These are phyloP conservation scores for Chaetomium strumarium DNA, from an alignment of 2,329 filamentous ascomycete genomes.

Conservation along the genomic window DNA sequence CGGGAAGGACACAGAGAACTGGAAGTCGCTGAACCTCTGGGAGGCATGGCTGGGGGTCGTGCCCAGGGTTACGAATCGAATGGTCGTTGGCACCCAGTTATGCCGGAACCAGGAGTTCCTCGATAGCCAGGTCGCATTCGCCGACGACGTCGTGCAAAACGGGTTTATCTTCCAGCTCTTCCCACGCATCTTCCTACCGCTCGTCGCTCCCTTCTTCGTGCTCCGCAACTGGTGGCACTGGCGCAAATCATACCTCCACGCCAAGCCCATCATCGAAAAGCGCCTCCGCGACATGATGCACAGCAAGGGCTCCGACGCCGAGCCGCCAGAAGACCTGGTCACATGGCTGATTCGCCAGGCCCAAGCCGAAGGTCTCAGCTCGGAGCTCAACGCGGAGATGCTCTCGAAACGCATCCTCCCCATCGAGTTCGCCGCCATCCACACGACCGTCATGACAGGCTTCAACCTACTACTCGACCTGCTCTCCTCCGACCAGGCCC, in stretches of 20 bases:
- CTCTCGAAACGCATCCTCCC: slow-evolving; percentile 49
- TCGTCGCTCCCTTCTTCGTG: slow-evolving; percentile 41
- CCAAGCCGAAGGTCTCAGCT: slow-evolving; percentile 34
- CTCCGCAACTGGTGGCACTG: slow-evolving; percentile 44
- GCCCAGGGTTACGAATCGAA: slow-evolving; percentile 38
- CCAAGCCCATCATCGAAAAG: slow-evolving; percentile 43
- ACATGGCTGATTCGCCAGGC: slow-evolving; percentile 53
- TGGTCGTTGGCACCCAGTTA: slow-evolving; percentile 35
- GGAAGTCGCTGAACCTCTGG: slow-evolving; percentile 40
- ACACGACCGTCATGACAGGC: slow-evolving; percentile 50
- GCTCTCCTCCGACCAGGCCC: slow-evolving; percentile 34
- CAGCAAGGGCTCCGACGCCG: slow-evolving; percentile 33
- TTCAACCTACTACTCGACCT: slow-evolving; percentile 44
- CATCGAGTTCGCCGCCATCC: slow-evolving; percentile 53
- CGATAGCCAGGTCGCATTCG: slow-evolving; percentile 43
- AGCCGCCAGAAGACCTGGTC: slow-evolving; percentile 51
- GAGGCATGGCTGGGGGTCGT: slow-evolving; percentile 39
- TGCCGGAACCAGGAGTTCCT: slow-evolving; percentile 42
- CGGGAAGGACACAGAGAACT: slow-evolving; percentile 31
- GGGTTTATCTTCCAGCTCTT: slow-evolving; percentile 41
- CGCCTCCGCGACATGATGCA: slow-evolving; percentile 42
- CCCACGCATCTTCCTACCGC: slow-evolving; percentile 42
- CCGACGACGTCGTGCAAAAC: slow-evolving; percentile 43
- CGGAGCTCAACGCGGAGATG: slow-evolving; percentile 41
- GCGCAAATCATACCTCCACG: slow-evolving; percentile 35